Evolutionary conservation across 164 flowering plant species (phyloP).

Genomic region (Magnolia sinica): DNA sequence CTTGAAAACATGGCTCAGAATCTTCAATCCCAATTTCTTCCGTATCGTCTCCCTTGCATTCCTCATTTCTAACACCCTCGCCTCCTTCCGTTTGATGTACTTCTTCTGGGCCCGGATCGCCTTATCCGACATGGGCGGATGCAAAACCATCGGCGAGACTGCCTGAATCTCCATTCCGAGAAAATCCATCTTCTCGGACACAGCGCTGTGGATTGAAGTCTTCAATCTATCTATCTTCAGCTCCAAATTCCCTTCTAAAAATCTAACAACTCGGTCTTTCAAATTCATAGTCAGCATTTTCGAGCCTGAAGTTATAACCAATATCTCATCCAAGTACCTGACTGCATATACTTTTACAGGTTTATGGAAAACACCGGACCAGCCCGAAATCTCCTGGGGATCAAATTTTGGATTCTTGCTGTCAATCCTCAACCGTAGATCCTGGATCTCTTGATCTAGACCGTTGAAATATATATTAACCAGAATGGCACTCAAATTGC

Average conservation of each 20-base stretch:
- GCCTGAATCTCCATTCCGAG: constrained; percentile 91
- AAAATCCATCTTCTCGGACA: constrained; percentile 73
- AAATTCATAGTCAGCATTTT: constrained; percentile 56
- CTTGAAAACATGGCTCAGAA: constrained; percentile 65
- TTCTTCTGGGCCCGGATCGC: constrained; percentile 86
- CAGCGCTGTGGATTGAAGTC: constrained; percentile 77
- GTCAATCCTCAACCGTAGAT: constrained; percentile 38
- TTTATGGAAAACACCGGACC: constrained; percentile 39
- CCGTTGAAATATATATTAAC: constrained; percentile 70
- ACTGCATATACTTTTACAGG: constrained; percentile 70
- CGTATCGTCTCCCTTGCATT: constrained; percentile 77
- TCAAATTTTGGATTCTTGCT: constrained; percentile 40
- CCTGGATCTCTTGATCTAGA: constrained; percentile 69
- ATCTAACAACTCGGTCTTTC: constrained; percentile 45
- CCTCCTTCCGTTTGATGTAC: constrained; percentile 78
- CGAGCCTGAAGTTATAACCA: constrained; percentile 73
- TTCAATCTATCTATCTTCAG: constrained; percentile 59
- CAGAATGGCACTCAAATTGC: constrained; percentile 61
- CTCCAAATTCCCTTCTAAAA: constrained; percentile 54
- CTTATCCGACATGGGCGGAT: constrained; percentile 70
- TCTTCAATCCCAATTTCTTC: constrained; percentile 74
- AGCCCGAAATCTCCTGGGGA: constrained; percentile 23
- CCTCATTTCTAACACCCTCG: constrained; percentile 51
- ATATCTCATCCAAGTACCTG: constrained; percentile 87
- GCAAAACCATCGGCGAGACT: constrained; percentile 76